phyloP scores from a whole-genome alignment of 768 basidiomycete genomes.

The Suillus weaverae region DNA sequence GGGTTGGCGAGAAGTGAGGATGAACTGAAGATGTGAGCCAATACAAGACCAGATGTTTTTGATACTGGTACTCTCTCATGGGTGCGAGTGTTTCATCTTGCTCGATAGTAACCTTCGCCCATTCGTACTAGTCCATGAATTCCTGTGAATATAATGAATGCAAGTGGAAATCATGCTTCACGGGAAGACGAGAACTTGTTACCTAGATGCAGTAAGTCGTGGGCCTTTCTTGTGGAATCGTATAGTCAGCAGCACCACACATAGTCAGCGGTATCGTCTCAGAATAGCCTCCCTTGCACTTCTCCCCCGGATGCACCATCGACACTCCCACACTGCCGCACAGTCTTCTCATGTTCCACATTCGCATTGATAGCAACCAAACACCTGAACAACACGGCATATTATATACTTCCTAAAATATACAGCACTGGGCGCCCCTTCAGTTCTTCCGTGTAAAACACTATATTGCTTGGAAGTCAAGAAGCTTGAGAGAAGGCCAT shows the following conservation, averaged over 20 bases:
- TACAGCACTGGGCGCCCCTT: neutral
- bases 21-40: neutral
- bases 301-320: neutral
- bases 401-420: neutral
- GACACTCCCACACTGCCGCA: neutral
- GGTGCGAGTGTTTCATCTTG: neutral
- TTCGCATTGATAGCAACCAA: neutral
- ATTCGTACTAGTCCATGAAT: neutral
- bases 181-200: neutral
- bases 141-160: neutral
- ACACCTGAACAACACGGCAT: neutral
- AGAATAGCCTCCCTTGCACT: neutral
- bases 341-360: neutral
- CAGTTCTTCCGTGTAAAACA: neutral
- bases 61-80: slow-evolving; percentile 1
- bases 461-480: neutral
- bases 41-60: neutral
- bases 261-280: neutral
- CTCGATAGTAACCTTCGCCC: neutral
- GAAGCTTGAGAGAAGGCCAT: neutral
- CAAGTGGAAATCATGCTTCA: neutral
- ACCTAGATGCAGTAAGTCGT: neutral
- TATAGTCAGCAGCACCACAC: neutral
- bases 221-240: neutral
- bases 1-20: neutral